Evolutionary conservation across 306 rosid species (phyloP).

Genomic region (Medicago lupulina): DNA sequence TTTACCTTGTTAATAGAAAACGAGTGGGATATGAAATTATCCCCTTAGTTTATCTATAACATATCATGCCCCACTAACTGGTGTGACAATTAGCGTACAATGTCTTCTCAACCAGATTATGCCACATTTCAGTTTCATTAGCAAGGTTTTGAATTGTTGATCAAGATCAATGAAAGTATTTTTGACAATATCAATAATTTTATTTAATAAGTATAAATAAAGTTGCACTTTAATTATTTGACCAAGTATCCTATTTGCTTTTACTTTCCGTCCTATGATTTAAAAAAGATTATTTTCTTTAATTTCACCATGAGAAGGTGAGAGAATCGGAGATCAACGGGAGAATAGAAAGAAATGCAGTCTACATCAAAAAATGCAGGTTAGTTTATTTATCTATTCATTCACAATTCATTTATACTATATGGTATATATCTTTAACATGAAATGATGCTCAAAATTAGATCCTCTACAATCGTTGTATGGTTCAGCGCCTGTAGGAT

Average conservation of each 20-base stretch:
- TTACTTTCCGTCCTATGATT: constrained; percentile 35
- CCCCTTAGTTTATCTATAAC: neutral
- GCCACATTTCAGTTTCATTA: neutral
- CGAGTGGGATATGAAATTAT: neutral
- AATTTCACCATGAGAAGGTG: constrained; percentile 60
- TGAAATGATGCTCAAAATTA: no score
- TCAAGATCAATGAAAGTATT: neutral
- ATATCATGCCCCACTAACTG: neutral
- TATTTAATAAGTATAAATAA: no score
- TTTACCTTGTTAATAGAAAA: neutral
- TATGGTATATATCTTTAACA: no score
- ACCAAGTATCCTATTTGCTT: neutral
- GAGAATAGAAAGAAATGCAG: constrained; percentile 76
- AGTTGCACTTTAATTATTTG: no score
- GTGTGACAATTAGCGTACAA: neutral
- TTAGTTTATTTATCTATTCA: constrained; percentile 35
- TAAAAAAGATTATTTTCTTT: constrained; percentile 30
- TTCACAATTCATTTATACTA: neutral
- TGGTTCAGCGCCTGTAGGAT: neutral
- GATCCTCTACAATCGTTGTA: neutral
- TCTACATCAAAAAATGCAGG: constrained; percentile 88
- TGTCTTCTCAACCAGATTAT: neutral
- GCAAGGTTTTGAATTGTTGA: neutral
- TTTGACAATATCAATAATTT: no score
- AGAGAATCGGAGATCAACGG: constrained; percentile 78